Percentiles rank a stretch among this genome's conserved stretches.
These are phyloP conservation scores for Glutinoglossum americanum DNA, from an alignment of 495 filamentous ascomycete species.

Conservation along the genomic window DNA sequence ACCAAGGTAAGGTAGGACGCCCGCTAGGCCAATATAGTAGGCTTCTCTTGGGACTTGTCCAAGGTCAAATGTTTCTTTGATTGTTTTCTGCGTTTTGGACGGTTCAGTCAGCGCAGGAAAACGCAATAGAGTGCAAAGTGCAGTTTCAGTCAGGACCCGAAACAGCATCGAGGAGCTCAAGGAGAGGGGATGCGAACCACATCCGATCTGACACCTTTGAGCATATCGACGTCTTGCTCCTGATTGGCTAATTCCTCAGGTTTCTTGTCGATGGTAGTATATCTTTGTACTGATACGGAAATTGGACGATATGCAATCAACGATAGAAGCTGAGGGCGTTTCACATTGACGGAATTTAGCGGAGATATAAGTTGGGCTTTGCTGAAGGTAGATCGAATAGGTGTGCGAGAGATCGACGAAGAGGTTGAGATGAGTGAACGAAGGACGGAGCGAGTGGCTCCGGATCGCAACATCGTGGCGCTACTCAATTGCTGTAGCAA, in stretches of 20 bases:
- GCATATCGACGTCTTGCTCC: slow-evolving; percentile 34
- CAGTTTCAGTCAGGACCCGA: neutral
- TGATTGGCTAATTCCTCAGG: slow-evolving; percentile 26
- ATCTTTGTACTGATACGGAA: neutral
- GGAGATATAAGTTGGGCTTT: slow-evolving; percentile 7
- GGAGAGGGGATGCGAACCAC: slow-evolving; percentile 33
- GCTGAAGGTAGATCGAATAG: slow-evolving; percentile 7
- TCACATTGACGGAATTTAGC: neutral
- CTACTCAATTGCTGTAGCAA: neutral
- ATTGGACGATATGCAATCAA: neutral
- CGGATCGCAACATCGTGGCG: slow-evolving; percentile 16
- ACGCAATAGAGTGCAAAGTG: neutral
- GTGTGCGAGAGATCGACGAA: slow-evolving; percentile 4
- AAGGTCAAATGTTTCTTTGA: slow-evolving; percentile 77
- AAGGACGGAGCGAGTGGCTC: slow-evolving; percentile 13
- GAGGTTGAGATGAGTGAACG: slow-evolving; percentile 11
- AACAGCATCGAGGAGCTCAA: neutral
- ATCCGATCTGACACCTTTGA: slow-evolving; percentile 47
- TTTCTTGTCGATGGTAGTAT: slow-evolving; percentile 23
- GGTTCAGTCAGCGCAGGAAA: neutral
- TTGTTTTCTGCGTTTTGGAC: slow-evolving; percentile 33
- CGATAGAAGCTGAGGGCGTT: neutral
- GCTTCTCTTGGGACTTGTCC: slow-evolving; percentile 58
- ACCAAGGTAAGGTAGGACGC: slow-evolving; percentile 73
- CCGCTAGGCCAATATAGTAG: slow-evolving; percentile 63